These are phyloP conservation scores for Psilocybe subaeruginosa DNA, from an alignment of 768 basidiomycete genomes.

Conservation along the genomic window DNA sequence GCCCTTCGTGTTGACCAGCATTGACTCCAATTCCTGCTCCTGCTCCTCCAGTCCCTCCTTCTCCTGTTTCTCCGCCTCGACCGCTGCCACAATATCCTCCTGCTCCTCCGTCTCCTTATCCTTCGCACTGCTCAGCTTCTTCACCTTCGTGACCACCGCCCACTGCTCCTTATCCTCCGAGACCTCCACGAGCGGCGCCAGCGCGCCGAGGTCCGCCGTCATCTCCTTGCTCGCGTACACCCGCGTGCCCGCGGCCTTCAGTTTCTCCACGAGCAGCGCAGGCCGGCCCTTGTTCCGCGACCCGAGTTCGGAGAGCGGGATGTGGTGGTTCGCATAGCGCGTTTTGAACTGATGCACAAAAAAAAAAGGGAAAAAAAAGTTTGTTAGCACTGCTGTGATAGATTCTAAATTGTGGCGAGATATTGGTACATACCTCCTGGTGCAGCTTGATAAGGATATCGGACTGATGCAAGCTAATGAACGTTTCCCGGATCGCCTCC, in stretches of 20 bases:
- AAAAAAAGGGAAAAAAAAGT: too few species aligned
- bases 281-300: conserved; percentile 7
- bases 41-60: conserved; percentile 22
- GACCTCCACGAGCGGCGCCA: conserved; percentile 39
- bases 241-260: conserved; percentile 46
- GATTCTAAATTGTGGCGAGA: too few species aligned
- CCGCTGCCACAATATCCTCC: conserved; percentile 5
- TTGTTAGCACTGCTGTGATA: neutral
- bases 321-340: conserved; percentile 74
- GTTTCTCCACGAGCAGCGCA: conserved; percentile 35
- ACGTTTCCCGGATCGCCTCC: conserved; percentile 86
- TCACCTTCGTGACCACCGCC: conserved; percentile 28
- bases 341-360: conserved; percentile 57
- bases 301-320: conserved; percentile 58
- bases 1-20: neutral
- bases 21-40: conserved; percentile 17
- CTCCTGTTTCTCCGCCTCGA: conserved; percentile 13
- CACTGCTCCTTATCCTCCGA: conserved; percentile 36
- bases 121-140: neutral
- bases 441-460: conserved; percentile 77
- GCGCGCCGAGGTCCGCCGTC: conserved; percentile 31
- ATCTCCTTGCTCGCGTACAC: conserved; percentile 45
- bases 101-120: conserved; percentile 18
- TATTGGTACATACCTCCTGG: conserved; percentile 55
- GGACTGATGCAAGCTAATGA: conserved; percentile 89